Conservation (phyloP, 2,329 filamentous ascomycete species). For the Pseudopyricularia cyperi region DNA sequence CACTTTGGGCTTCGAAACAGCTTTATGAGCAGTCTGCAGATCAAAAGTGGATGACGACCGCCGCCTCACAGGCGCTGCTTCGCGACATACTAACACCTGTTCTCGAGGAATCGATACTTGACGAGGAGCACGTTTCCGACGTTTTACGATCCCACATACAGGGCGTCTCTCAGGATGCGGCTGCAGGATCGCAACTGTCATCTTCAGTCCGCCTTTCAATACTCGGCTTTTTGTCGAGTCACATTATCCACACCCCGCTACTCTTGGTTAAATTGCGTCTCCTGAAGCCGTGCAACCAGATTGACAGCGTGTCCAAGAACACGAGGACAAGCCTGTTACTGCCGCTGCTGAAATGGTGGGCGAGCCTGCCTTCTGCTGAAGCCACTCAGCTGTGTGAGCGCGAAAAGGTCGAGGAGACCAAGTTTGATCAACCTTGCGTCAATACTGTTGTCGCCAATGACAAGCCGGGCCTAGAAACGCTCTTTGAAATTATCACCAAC, state of each 20-base stretch:
- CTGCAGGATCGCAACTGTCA: slow-evolving; percentile 28
- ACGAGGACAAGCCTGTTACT: slow-evolving; percentile 64
- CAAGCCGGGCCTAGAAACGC: slow-evolving; percentile 32
- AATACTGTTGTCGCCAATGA: slow-evolving; percentile 43
- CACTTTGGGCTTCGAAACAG: slow-evolving; percentile 45
- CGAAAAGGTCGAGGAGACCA: slow-evolving; percentile 17
- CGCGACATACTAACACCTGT: slow-evolving; percentile 56
- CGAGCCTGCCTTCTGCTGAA: slow-evolving; percentile 36
- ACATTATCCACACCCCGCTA: slow-evolving; percentile 56
- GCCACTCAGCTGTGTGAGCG: slow-evolving; percentile 32
- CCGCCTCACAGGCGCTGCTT: slow-evolving; percentile 48
- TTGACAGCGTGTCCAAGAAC: slow-evolving; percentile 57
- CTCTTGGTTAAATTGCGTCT: slow-evolving; percentile 57
- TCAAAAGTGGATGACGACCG: slow-evolving; percentile 43
- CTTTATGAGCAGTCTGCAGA: slow-evolving; percentile 48
- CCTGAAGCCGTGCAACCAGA: slow-evolving; percentile 56
- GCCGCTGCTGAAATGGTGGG: slow-evolving; percentile 62
- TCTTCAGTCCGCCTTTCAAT: slow-evolving; percentile 52
- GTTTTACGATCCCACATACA: slow-evolving; percentile 32
- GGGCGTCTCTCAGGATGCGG: background rate
- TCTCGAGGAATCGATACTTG: slow-evolving; percentile 77
- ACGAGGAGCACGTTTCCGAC: slow-evolving; percentile 55
- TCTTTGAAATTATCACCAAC: slow-evolving; percentile 34
- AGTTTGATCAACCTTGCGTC: slow-evolving; percentile 26
- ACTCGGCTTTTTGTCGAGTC: slow-evolving; percentile 60